phyloP scores from a whole-genome alignment of 225 moss, liverwort and hornwort genomes.

The Physcomitrellopsis africana region DNA sequence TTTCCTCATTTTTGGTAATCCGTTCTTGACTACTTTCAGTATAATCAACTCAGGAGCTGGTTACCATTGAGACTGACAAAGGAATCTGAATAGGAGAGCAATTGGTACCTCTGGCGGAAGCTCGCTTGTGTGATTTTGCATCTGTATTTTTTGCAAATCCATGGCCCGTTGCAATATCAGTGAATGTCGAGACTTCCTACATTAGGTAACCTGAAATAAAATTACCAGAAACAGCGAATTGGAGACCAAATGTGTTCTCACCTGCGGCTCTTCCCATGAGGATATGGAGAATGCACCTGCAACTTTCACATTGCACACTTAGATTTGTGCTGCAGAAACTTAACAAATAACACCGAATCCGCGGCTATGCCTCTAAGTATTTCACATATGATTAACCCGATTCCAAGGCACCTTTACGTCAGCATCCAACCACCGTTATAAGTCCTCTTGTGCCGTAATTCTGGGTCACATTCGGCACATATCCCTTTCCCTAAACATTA shows the following conservation, averaged over 20 bases:
- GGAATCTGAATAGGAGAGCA: neutral
- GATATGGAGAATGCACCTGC: slow-evolving; percentile 39
- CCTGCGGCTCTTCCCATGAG: slow-evolving; percentile 31
- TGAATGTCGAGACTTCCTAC: neutral
- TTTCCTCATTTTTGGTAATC: too few relatives aligned
- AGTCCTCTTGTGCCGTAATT: neutral
- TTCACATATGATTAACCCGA: neutral
- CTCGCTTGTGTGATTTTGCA: neutral
- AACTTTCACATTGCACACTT: neutral
- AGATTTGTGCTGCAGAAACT: too few relatives aligned
- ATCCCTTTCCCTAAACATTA: too few relatives aligned
- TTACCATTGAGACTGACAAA: neutral
- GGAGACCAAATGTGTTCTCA: slow-evolving; percentile 3
- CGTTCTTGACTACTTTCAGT: too few relatives aligned
- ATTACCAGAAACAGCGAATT: neutral
- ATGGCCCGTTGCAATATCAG: slow-evolving; percentile 6
- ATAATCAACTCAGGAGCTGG: too few relatives aligned
- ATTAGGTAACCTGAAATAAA: neutral
- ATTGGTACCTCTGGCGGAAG: neutral
- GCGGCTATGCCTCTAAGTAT: too few relatives aligned
- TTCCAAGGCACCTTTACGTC: neutral
- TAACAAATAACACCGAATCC: too few relatives aligned
- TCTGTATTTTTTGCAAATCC: slow-evolving; percentile 23
- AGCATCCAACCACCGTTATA: neutral
- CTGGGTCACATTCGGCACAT: too few relatives aligned